phyloP scores from a whole-genome alignment of 2,329 filamentous ascomycete genomes.

The Alternaria angustiovoidea region DNA sequence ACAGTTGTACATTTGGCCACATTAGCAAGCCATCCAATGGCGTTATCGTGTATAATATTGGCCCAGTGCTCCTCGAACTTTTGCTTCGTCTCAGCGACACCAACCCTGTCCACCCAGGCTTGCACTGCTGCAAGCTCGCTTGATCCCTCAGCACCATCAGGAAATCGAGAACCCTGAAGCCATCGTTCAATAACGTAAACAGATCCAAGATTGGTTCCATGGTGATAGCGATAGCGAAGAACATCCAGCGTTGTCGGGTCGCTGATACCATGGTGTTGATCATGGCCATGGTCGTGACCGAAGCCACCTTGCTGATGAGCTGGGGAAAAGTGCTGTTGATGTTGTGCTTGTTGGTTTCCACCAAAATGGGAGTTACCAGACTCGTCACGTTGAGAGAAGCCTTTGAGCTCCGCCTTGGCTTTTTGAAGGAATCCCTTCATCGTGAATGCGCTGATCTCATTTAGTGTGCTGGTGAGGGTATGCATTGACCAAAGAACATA shows the following conservation, averaged over 20 bases:
- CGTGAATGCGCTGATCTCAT: conserved; percentile 12
- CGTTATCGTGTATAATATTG: conserved; percentile 59
- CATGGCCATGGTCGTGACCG: not conserved
- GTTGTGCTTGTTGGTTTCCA: not conserved
- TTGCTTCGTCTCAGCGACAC: conserved; percentile 57
- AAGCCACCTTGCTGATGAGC: not conserved
- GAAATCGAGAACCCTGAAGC: conserved; percentile 62
- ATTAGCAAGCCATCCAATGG: conserved; percentile 62
- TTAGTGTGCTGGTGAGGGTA: conserved; percentile 13
- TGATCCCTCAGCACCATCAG: conserved; percentile 50
- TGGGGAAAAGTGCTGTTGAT: conserved; percentile 8
- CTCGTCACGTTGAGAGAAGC: conserved; percentile 16
- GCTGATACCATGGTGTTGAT: conserved; percentile 44
- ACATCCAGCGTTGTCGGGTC: conserved; percentile 53
- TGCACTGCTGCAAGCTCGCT: conserved; percentile 64
- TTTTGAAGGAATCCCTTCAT: conserved; percentile 43
- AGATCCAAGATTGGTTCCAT: conserved; percentile 66
- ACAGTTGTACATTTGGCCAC: conserved; percentile 65
- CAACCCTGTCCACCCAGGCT: conserved; percentile 56
- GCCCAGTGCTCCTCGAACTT: conserved; percentile 65
- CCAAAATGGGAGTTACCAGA: not conserved
- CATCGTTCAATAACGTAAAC: conserved; percentile 69
- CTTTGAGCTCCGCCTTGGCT: conserved; percentile 37
- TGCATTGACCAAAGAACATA: conserved; percentile 4
- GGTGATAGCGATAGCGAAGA: conserved; percentile 66